A percentile compares a stretch with the other conserved stretches of the same genome.
phyloP scores from a whole-genome alignment of 257 asterid species.

The Jacaranda copaia region DNA sequence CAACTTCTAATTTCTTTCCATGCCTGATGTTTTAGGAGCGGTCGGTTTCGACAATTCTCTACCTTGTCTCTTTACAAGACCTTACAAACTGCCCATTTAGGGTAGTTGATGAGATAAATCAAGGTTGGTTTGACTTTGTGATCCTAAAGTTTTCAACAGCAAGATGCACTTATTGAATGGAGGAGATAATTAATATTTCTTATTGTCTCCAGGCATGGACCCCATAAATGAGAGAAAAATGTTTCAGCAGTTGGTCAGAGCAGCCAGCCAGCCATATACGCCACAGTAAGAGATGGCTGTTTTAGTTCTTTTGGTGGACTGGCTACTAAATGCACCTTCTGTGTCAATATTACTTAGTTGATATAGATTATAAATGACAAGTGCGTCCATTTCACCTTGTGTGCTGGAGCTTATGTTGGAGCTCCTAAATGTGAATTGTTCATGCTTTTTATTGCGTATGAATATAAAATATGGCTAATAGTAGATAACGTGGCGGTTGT shows the following conservation, averaged over 20 bases:
- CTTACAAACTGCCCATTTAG: conserved; percentile 95
- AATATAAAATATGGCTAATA: not conserved
- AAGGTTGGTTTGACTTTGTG: conserved; percentile 64
- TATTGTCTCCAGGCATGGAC: conserved; percentile 81
- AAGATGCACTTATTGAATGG: conserved; percentile 22
- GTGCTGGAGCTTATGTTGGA: not conserved
- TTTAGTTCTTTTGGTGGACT: conserved; percentile 16
- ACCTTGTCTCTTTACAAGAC: conserved; percentile 96
- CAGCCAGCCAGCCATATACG: conserved; percentile 91
- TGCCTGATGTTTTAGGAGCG: conserved; percentile 67
- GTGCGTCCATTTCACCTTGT: conserved; percentile 1
- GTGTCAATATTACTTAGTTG: not conserved
- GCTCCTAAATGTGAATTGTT: conserved; percentile 6
- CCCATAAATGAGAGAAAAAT: conserved; percentile 96
- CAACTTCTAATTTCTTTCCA: conserved; percentile 41
- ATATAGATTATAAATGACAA: not conserved
- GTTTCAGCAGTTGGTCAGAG: conserved; percentile 96
- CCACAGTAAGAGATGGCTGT: conserved; percentile 72
- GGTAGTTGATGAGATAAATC: conserved; percentile 98
- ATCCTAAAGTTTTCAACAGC: conserved; percentile 19
- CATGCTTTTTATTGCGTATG: not conserved
- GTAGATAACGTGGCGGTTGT: not conserved
- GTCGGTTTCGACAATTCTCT: conserved; percentile 95
- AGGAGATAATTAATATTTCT: conserved; percentile 20
- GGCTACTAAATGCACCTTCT: not conserved